Base-by-base conservation (phyloP, 192 early-diverging fungal genomes). In the Gonapodya prolifera region DNA sequence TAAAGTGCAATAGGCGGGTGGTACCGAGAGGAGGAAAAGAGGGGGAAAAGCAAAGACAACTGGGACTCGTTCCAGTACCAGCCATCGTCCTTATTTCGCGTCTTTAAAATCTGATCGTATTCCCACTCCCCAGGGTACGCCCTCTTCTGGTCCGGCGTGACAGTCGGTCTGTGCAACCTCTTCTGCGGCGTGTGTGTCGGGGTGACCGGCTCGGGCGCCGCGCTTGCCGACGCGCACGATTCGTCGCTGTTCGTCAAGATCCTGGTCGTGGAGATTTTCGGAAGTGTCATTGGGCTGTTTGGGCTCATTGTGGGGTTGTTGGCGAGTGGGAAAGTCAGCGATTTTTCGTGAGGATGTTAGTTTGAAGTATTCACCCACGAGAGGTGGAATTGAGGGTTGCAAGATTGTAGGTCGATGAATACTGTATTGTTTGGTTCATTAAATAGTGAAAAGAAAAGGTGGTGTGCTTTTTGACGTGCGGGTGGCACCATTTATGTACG, bases 221-320 rank as follows among this genome's bases (percentile, higher is more conserved):
- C 95, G 2, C 83, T 97, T n/a, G 96, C 96, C 23, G 97, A 99
- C 81, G 96, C 97, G 29, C 94, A 96, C 69, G 95, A 99, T 84
- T 86, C 91, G 34, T 87, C 91, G 80, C 84, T 99, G 73, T 99
- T 99, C 87, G 97, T 99, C 79, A 99, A 99, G 82, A 93, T 99
- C 31, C 84, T 99, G 35, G 93, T 99, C 69, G 92, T 99, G 75
- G 97, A 97, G 80, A 99, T 99, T 81, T 97, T 99, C 82, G 97
- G 96, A 23, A 92, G 90, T 75, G 93, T 99, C 69, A 88, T 99
- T 75, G 97, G 97, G 34, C 87, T 99, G 30, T 99, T 99, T 86
- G 97, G 97, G 0, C 87, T 99, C 32, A 99, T 99, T 80, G 92
- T 96, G 34, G 97, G 95, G 0, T 85, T 99, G 33, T 79, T 99